Evolutionary conservation across 2,329 filamentous ascomycete genomes (phyloP), one percentile per base, ranked within the genome.

Genomic region (Cadophora sp.): DNA sequence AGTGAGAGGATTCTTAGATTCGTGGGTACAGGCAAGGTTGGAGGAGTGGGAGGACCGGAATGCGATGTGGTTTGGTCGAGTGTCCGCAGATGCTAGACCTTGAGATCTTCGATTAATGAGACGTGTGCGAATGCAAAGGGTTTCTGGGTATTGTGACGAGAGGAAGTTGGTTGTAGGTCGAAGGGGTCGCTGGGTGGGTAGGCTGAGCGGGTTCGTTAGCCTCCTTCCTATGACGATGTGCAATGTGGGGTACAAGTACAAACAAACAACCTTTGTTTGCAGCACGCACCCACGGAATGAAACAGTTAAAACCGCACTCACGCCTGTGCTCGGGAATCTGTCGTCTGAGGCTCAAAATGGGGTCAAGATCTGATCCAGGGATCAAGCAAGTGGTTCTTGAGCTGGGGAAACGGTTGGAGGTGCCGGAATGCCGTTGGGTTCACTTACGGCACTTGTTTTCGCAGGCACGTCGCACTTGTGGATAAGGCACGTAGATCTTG

Each of bases 221-320:
- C 60, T 48, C 51, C 37, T 37, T n/a, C 37, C 53, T 31, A 67
- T 60, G 65, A 67, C 65, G 65, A 67, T 26, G 65, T 67, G 46
- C 27, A 27, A 24, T 59, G 65, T 64, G 60, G 61, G 65, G 60
- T 63, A 43, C n/a, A 24, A 53, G 65, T 60, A 56, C 53, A 64
- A 53, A 61, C 56, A 51, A 60, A 65, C 43, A n/a, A 34, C 27
- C 40, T 40, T 65, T 60, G 55, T 53, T 60, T 60, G 55, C 27
- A 66, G 31, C 58, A 62, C 64, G 58, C 64, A 16, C 60, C 27
- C n/a, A 40, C 12, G 37, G 43, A 24, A 51, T 40, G 27, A 31
- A 61, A 31, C 22, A 24, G 50, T 53, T 51, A 27, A 9, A 37
- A 22, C 3, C 4, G 43, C 55, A 31, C 64, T 62, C 37, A 62